These are phyloP conservation scores for Xylariaceae sp. DNA, from an alignment of 2,329 filamentous ascomycete genomes.

Conservation along the genomic window DNA sequence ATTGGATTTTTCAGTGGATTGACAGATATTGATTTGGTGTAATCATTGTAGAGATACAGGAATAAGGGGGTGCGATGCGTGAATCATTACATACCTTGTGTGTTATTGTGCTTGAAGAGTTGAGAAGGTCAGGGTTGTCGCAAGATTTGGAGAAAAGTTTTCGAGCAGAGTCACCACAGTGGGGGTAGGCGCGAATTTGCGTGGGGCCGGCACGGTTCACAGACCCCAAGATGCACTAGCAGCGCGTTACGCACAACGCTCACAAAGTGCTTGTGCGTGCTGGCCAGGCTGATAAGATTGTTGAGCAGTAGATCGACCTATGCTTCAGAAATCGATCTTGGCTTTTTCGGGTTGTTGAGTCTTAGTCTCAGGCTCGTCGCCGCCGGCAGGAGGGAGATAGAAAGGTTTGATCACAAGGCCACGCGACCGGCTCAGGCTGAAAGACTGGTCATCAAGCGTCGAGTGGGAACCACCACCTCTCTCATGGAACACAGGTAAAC, in stretches of 20 bases:
- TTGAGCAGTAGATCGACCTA: too few species aligned
- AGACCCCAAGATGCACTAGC: neutral
- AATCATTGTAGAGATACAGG: conserved; percentile 53
- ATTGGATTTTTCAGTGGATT: conserved; percentile 68
- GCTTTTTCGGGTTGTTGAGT: conserved; percentile 57
- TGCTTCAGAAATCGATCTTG: conserved; percentile 70
- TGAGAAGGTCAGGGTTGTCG: conserved; percentile 10
- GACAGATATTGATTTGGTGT: conserved; percentile 69
- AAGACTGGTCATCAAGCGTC: conserved; percentile 82
- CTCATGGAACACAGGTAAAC: conserved; percentile 81
- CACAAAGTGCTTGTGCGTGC: neutral
- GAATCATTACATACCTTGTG: conserved; percentile 24
- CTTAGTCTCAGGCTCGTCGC: conserved; percentile 55
- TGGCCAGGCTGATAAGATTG: neutral
- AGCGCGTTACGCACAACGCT: conserved; percentile 1
- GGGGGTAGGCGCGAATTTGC: neutral
- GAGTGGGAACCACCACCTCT: conserved; percentile 77
- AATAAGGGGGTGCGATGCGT: conserved; percentile 5
- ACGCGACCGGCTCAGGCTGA: conserved; percentile 75
- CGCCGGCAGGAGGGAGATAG: conserved; percentile 78
- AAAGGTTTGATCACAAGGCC: conserved; percentile 86
- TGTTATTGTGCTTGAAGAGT: conserved; percentile 11
- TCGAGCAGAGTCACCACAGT: conserved; percentile 8
- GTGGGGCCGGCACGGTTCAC: conserved; percentile 1
- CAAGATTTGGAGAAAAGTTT: conserved; percentile 20